phyloP scores from a whole-genome alignment of 202 grass and related monocot genomes.

The Digitaria exilis region DNA sequence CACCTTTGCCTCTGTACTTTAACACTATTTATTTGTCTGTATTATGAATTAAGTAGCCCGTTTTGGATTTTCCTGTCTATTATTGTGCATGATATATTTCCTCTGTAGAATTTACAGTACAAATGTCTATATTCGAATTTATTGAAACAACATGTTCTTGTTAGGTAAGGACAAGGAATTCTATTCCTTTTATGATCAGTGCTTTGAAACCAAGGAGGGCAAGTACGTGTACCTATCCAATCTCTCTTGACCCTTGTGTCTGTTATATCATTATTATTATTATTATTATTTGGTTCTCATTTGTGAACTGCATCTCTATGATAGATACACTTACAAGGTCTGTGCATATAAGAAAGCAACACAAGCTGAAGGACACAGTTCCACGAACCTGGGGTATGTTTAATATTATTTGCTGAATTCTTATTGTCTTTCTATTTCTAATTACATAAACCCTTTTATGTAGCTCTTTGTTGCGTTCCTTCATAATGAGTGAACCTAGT shows the following conservation, averaged over 20 bases:
- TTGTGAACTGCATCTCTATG: conserved; percentile 33
- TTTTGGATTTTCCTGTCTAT: conserved; percentile 1
- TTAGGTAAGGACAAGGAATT: conserved; percentile 95
- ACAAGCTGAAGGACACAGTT: conserved; percentile 93
- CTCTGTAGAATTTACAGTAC: neutral
- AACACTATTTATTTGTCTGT: no score
- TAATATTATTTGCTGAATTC: conserved; percentile 9
- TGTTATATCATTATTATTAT: conserved; percentile 20
- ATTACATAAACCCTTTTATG: neutral
- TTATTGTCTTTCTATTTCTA: conserved; percentile 3
- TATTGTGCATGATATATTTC: neutral
- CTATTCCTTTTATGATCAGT: conserved; percentile 94
- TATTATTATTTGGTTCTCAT: conserved; percentile 22
- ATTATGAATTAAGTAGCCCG: no score
- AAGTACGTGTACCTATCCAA: conserved; percentile 74
- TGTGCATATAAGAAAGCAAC: conserved; percentile 94
- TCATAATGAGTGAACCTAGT: neutral
- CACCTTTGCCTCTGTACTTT: conserved; percentile 4
- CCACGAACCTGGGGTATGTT: conserved; percentile 91
- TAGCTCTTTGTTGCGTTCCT: conserved; percentile 3
- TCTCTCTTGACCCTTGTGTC: conserved; percentile 26
- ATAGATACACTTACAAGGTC: conserved; percentile 90
- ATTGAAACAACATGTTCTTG: conserved; percentile 47
- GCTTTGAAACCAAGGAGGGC: conserved; percentile 90
- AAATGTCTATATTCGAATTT: conserved; percentile 18